Percentiles rank a stretch among this genome's conserved stretches.
These are phyloP conservation scores for Hypoxylon rubiginosum DNA, from an alignment of 2,329 filamentous ascomycete species.

Conservation along the genomic window DNA sequence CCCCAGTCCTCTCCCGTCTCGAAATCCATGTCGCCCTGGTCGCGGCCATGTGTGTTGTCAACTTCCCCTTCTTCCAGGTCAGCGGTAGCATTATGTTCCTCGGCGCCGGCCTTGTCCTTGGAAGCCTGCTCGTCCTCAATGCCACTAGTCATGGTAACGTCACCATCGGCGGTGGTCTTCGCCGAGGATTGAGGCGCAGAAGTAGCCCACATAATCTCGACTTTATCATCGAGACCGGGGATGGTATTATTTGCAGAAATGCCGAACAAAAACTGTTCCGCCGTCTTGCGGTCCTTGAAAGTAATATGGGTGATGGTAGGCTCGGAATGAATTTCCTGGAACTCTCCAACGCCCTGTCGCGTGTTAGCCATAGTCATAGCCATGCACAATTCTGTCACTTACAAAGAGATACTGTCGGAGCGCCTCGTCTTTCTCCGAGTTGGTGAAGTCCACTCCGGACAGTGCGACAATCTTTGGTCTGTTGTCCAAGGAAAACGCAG, in stretches of 20 bases:
- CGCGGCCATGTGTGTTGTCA: constrained; percentile 36
- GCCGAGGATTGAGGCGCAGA: constrained; percentile 44
- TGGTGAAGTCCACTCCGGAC: constrained; percentile 73
- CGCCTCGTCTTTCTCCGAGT: constrained; percentile 73
- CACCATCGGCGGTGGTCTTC: constrained; percentile 35
- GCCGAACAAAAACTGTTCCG: constrained; percentile 77
- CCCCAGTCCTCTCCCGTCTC: constrained; percentile 50
- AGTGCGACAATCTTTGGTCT: constrained; percentile 77
- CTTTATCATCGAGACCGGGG: constrained; percentile 70
- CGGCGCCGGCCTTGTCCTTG: constrained; percentile 41
- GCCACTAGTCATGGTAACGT: constrained; percentile 40
- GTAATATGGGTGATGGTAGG: constrained; percentile 66
- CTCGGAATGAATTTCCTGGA: constrained; percentile 67
- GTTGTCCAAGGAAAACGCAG: constrained; percentile 79
- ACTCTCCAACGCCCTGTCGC: constrained; percentile 71
- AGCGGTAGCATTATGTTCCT: constrained; percentile 29
- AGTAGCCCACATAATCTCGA: constrained; percentile 75
- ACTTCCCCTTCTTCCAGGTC: constrained; percentile 50
- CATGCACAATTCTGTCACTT: constrained; percentile 51
- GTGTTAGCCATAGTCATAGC: constrained; percentile 48
- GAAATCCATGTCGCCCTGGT: constrained; percentile 54
- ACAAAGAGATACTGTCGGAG: constrained; percentile 80
- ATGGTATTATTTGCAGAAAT: constrained; percentile 65
- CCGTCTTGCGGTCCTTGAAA: constrained; percentile 77
- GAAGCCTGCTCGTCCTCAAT: constrained; percentile 43